Base-by-base conservation (phyloP, 2,329 filamentous ascomycete genomes). In the Teratosphaeria nubilosa region DNA sequence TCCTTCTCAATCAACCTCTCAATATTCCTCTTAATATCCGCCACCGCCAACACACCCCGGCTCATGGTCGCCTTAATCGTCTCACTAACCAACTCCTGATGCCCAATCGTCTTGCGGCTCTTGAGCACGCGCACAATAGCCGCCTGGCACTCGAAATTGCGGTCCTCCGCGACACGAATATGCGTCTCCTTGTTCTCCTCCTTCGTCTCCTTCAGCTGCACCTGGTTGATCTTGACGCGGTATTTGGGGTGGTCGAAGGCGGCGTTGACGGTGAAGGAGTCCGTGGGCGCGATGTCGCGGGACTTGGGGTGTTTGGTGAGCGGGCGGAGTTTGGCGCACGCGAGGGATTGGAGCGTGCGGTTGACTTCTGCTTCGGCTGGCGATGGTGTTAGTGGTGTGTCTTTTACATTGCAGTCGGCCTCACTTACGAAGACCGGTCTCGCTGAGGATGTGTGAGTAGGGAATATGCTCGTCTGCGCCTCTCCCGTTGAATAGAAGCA, bases 111-210 rank as follows among this genome's bases (percentile, higher is more conserved):
- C 82, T 96, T 96, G 64, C 90, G 82, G 63, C 86, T 88, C 83
- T 99, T 99, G 88, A 99, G 91, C 69, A 99, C 95, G 20, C 94
- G 80, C 61, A 99, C 94, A 69, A 99, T 95, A 0, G 94, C 92
- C 0, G 94, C 94, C 73, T 99, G 94, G 0, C 91, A 96, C 76
- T 99, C 95, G 68, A 95, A 96, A 69, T 96, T 90, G 55, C 94
- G 80, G 70, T 99, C 94, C 56, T 88, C 87, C 0, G 86, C 86
- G 4, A 99, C 90, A 51, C 90, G 84, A 73, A 96, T 87, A 73
- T 97, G 91, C 1, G 91, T 97, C 66, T 88, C 90, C 74, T 91
- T 88, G 75, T 96, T 96, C 75, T 99, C 94, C 69, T 92, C 88
- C 67, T 88, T 88, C 0, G 94, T 97, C 76, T 99, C 94, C 75